These are phyloP conservation scores for Xylariaceae sp. DNA, from an alignment of 2,329 filamentous ascomycete genomes.

Conservation along the genomic window DNA sequence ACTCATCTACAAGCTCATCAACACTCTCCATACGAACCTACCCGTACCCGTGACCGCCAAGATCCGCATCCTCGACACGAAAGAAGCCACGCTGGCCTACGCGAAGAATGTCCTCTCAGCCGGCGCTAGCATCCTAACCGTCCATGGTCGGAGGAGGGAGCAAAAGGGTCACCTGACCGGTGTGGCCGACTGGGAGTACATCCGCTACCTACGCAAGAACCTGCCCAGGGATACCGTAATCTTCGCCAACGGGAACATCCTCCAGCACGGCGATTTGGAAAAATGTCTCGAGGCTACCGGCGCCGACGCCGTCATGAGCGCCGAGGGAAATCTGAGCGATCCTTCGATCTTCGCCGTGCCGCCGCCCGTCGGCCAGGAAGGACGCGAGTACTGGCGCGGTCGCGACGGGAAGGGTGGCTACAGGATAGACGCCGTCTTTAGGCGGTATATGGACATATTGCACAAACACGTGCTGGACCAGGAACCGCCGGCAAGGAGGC, in stretches of 20 bases:
- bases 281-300: constrained; percentile 77
- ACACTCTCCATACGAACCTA: constrained; percentile 73
- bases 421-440: constrained; percentile 79
- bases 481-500: constrained; percentile 61
- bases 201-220: constrained; percentile 76
- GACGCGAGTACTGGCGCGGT: constrained; percentile 82
- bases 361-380: constrained; percentile 60
- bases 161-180: constrained; percentile 97
- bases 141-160: constrained; percentile 82
- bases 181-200: constrained; percentile 83
- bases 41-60: constrained; percentile 88
- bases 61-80: constrained; percentile 83
- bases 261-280: constrained; percentile 74
- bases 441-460: constrained; percentile 87
- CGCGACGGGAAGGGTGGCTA: constrained; percentile 76
- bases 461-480: constrained; percentile 69
- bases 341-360: constrained; percentile 75
- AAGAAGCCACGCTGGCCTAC: constrained; percentile 82
- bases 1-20: constrained; percentile 76
- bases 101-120: constrained; percentile 81
- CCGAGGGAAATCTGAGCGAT: constrained; percentile 91
- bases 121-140: constrained; percentile 87
- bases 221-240: constrained; percentile 84
- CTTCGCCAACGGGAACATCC: constrained; percentile 93
- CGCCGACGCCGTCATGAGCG: constrained; percentile 91